These are phyloP conservation scores for Pneumocystis carinii DNA, from an alignment of 1,139 yeast species.

Conservation along the genomic window DNA sequence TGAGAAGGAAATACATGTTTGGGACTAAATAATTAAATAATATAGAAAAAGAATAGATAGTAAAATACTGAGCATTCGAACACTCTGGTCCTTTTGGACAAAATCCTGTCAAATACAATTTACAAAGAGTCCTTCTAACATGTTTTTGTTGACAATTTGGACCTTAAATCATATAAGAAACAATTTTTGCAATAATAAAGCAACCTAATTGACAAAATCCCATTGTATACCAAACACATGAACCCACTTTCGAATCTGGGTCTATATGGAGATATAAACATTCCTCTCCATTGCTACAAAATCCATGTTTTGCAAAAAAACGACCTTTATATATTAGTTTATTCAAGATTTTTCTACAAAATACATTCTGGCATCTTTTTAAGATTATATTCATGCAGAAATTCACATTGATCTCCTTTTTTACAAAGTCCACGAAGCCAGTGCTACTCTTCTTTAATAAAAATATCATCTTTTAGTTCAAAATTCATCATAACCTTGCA, in stretches of 20 bases:
- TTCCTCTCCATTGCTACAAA: slow-evolving; percentile 87
- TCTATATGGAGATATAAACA: slow-evolving; percentile 86
- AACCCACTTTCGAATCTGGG: slow-evolving; percentile 75
- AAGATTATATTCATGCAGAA: slow-evolving; percentile 83
- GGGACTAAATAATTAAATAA: background rate
- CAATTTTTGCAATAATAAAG: background rate
- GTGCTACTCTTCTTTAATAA: slow-evolving; percentile 64
- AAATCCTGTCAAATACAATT: slow-evolving; percentile 75
- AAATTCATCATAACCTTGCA: background rate
- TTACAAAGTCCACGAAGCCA: slow-evolving; percentile 96
- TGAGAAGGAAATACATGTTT: background rate
- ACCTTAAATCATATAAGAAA: background rate
- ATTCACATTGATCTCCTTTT: slow-evolving; percentile 93
- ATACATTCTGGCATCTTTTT: slow-evolving; percentile 96
- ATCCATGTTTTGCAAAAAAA: slow-evolving; percentile 40
- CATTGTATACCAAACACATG: slow-evolving; percentile 64
- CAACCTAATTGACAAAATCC: slow-evolving; percentile 86
- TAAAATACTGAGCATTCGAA: slow-evolving; percentile 24
- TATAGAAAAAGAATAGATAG: background rate
- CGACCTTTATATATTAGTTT: slow-evolving; percentile 1
- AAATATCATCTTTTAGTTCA: background rate
- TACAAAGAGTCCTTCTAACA: slow-evolving; percentile 62
- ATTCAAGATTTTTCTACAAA: slow-evolving; percentile 39
- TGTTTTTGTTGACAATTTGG: slow-evolving; percentile 77
- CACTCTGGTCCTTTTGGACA: slow-evolving; percentile 51